These are phyloP conservation scores for Aspergillus conjunctus DNA, from an alignment of 495 filamentous ascomycete species.

Conservation along the genomic window DNA sequence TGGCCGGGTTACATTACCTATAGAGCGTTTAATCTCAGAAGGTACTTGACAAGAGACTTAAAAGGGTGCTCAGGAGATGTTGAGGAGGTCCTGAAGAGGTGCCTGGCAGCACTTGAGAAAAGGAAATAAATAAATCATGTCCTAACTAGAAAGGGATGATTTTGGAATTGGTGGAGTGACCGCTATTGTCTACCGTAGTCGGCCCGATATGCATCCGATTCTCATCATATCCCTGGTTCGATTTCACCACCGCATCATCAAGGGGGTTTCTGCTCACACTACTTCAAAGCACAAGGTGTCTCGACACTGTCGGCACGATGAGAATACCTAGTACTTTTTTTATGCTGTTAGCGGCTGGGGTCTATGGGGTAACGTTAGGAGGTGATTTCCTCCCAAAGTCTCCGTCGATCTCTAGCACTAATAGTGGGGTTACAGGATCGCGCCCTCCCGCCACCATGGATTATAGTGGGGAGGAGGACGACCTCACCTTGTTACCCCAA, in stretches of 20 bases:
- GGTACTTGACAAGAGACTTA: no score
- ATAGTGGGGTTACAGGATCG: background rate
- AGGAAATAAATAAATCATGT: no score
- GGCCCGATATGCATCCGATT: background rate
- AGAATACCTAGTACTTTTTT: conserved; percentile 6
- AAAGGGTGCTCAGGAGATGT: no score
- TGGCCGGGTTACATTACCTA: no score
- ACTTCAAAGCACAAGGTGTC: background rate
- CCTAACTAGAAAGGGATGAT: no score
- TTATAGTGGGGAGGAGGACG: conserved; percentile 1
- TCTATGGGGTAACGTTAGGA: background rate
- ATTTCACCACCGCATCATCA: conserved; percentile 2
- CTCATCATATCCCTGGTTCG: background rate
- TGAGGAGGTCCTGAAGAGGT: no score
- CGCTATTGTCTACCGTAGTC: no score
- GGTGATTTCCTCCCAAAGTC: conserved; percentile 6
- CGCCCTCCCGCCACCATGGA: background rate
- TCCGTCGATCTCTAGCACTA: conserved; percentile 4
- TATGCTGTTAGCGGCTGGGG: conserved; percentile 7
- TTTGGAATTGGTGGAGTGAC: no score
- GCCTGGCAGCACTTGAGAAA: no score
- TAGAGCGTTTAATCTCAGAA: no score
- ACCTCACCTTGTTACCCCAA: conserved; percentile 12
- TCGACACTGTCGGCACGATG: conserved; percentile 6
- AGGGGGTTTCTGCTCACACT: background rate